Percentiles rank a stretch among this genome's conserved stretches.
phyloP scores from a whole-genome alignment of 306 rosid species.

The Sindora glabra region DNA sequence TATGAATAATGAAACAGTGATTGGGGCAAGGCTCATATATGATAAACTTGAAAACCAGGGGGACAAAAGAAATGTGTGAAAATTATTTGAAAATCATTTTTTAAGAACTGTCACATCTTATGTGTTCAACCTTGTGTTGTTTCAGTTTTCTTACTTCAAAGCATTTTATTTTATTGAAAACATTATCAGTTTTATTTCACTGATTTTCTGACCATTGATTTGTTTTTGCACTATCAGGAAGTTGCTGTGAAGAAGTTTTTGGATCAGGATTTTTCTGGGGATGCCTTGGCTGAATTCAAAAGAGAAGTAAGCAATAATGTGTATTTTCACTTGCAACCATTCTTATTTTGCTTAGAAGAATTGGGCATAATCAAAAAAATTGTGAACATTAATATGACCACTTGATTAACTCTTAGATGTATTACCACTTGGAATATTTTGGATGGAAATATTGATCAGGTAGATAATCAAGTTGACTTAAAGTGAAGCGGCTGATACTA shows the following conservation, averaged over 20 bases:
- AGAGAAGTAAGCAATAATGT: constrained; percentile 77
- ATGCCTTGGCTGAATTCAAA: constrained; percentile 98
- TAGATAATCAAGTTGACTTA: background rate
- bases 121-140: background rate
- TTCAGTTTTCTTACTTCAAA: no score
- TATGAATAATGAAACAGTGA: background rate
- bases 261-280: constrained; percentile 98
- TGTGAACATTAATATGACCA: background rate
- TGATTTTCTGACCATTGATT: constrained; percentile 5
- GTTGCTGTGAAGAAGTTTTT: constrained; percentile 98
- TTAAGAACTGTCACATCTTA: background rate
- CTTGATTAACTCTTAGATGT: no score
- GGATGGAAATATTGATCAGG: background rate
- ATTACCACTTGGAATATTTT: background rate
- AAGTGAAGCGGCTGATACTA: background rate
- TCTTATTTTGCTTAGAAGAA: constrained; percentile 5
- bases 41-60: no score
- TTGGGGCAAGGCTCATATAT: background rate
- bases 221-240: constrained; percentile 58
- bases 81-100: background rate
- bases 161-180: no score
- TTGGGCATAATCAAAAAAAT: background rate
- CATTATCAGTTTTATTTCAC: background rate
- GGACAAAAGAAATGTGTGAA: background rate
- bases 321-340: background rate